phyloP scores from a whole-genome alignment of 257 asterid genomes.

The Solanum clarkiae region DNA sequence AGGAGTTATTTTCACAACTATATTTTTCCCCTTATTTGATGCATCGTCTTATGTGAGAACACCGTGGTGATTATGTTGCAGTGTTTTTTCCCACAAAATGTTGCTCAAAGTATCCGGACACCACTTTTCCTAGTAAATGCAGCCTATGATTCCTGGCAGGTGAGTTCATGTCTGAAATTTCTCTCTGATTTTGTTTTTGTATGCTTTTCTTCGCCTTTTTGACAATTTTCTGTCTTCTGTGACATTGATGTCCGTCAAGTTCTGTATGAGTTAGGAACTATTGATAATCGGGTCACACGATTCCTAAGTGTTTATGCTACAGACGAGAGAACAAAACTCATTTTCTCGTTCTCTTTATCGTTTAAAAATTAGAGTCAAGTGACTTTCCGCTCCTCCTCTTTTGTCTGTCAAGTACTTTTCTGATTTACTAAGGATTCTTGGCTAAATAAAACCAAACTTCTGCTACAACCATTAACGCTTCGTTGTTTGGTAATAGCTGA shows the following conservation, averaged over 20 bases:
- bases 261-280: not conserved
- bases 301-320: too few species aligned
- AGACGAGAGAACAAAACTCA: too few species aligned
- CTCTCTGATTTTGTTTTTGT: not conserved
- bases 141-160: slow-evolving; percentile 17
- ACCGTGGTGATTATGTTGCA: slow-evolving; percentile 14
- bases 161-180: not conserved
- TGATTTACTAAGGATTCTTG: not conserved
- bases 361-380: too few species aligned
- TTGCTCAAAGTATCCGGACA: slow-evolving; percentile 40
- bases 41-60: not conserved
- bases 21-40: not conserved
- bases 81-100: slow-evolving; percentile 83
- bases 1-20: not conserved
- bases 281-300: too few species aligned
- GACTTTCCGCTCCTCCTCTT: too few species aligned
- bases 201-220: not conserved
- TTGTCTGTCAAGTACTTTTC: too few species aligned
- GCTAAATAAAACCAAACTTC: not conserved
- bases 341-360: too few species aligned
- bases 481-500: not conserved
- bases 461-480: not conserved
- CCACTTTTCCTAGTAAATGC: slow-evolving; percentile 11
- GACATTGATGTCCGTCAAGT: not conserved
- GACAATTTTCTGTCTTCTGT: not conserved